Conservation (phyloP, 2,329 filamentous ascomycete genomes). For the Penicillium sp. region DNA sequence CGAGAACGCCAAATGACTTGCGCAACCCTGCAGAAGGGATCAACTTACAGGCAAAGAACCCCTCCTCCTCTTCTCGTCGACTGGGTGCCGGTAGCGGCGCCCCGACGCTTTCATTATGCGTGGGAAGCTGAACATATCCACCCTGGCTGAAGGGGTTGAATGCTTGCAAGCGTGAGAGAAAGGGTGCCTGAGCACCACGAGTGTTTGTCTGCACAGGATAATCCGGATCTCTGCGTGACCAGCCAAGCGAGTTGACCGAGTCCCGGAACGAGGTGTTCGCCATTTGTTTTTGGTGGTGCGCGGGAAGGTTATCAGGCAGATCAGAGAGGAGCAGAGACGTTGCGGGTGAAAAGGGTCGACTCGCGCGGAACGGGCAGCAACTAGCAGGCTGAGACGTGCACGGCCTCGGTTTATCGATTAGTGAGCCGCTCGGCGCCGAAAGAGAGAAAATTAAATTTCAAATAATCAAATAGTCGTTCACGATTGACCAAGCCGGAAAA, state of each 20-base stretch:
- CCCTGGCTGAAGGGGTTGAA: constrained; percentile 76
- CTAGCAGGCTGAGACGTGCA: constrained; percentile 7
- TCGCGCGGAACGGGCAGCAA: constrained; percentile 1
- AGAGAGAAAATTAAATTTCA: constrained; percentile 10
- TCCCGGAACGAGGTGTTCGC: constrained; percentile 70
- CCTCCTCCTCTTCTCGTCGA: constrained; percentile 89
- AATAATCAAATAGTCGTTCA: background rate
- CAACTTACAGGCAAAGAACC: constrained; percentile 87
- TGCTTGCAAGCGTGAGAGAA: constrained; percentile 74
- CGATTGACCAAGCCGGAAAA: background rate
- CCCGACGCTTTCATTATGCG: constrained; percentile 66
- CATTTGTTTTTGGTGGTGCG: constrained; percentile 17
- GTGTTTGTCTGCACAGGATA: constrained; percentile 61
- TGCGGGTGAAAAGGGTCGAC: background rate
- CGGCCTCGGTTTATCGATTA: constrained; percentile 15
- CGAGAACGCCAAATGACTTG: constrained; percentile 2
- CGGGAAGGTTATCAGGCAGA: background rate
- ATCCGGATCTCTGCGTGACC: constrained; percentile 78
- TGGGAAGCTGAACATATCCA: constrained; percentile 87
- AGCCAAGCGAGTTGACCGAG: constrained; percentile 89
- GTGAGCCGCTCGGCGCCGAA: constrained; percentile 16
- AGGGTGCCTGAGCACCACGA: constrained; percentile 57
- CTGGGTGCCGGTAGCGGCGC: constrained; percentile 79
- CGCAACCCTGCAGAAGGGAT: constrained; percentile 6
- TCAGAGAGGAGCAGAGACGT: constrained; percentile 6